A percentile compares a stretch with the other conserved stretches of the same genome.
Conservation (phyloP, 495 filamentous ascomycete genomes). For the Penicillium silybi region DNA sequence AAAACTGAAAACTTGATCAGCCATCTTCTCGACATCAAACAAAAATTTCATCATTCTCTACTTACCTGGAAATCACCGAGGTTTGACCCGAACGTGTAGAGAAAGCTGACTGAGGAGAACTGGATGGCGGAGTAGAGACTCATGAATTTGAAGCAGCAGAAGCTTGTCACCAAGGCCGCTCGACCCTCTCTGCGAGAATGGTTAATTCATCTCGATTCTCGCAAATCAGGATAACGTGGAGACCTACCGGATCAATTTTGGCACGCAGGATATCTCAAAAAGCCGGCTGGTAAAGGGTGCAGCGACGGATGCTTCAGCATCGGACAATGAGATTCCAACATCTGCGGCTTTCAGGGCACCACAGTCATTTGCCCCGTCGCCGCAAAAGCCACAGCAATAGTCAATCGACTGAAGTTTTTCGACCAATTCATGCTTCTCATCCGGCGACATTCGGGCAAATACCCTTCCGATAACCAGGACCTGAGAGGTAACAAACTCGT, state of each 20-base stretch:
- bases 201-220: neutral
- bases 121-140: slow-evolving; percentile 98
- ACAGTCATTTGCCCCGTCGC: slow-evolving; percentile 97
- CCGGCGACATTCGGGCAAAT: slow-evolving; percentile 97
- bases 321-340: slow-evolving; percentile 96
- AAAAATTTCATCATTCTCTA: neutral
- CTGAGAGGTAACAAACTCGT: slow-evolving; percentile 28
- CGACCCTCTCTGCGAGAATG: slow-evolving; percentile 67
- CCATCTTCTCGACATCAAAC: neutral
- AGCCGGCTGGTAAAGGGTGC: slow-evolving; percentile 94
- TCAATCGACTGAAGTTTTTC: slow-evolving; percentile 96
- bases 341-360: slow-evolving; percentile 97
- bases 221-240: neutral
- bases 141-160: slow-evolving; percentile 99
- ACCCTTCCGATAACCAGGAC: slow-evolving; percentile 91
- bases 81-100: slow-evolving; percentile 94
- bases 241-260: slow-evolving; percentile 74
- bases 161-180: slow-evolving; percentile 92
- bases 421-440: slow-evolving; percentile 97
- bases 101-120: slow-evolving; percentile 97
- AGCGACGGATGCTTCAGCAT: slow-evolving; percentile 96
- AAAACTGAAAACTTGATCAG: slow-evolving; percentile 51
- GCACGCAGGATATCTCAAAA: slow-evolving; percentile 97
- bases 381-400: slow-evolving; percentile 95
- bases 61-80: slow-evolving; percentile 89